Conservation (phyloP, 2,329 filamentous ascomycete species). For the Fusarium setosum region DNA sequence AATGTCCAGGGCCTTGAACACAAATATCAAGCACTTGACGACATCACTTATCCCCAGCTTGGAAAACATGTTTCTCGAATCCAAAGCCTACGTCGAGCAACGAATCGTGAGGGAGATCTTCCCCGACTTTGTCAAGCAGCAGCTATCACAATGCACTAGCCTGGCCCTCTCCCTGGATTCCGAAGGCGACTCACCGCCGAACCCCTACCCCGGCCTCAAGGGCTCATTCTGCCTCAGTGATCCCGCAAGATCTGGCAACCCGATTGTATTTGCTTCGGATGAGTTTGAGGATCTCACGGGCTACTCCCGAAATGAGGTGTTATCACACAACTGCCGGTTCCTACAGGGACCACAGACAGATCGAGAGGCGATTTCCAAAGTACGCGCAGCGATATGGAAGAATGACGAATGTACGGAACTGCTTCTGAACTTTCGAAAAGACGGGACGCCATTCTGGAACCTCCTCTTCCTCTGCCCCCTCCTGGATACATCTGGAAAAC, state of each 20-base stretch:
- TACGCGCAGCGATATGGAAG: constrained; percentile 54
- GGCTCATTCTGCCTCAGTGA: constrained; percentile 70
- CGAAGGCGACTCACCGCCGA: constrained; percentile 42
- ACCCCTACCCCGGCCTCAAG: constrained; percentile 64
- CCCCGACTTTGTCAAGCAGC: constrained; percentile 63
- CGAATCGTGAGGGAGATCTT: constrained; percentile 59
- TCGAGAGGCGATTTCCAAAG: constrained; percentile 50
- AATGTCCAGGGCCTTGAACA: constrained; percentile 54
- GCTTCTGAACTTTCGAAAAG: constrained; percentile 62
- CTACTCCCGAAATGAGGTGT: constrained; percentile 58
- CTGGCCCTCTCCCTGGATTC: constrained; percentile 54
- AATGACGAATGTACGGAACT: constrained; percentile 61
- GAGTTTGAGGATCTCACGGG: constrained; percentile 64
- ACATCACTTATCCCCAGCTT: constrained; percentile 58
- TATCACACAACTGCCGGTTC: constrained; percentile 62
- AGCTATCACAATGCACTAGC: constrained; percentile 59
- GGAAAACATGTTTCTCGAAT: constrained; percentile 56
- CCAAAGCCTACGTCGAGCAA: constrained; percentile 57
- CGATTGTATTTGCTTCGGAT: constrained; percentile 61
- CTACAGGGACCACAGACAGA: constrained; percentile 62
- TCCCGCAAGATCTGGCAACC: constrained; percentile 60
- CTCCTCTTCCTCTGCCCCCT: constrained; percentile 66
- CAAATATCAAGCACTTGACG: constrained; percentile 59
- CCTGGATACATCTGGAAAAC: constrained; percentile 57
- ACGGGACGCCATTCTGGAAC: constrained; percentile 67